These are phyloP conservation scores for Ophiostoma sp. DNA, from an alignment of 2,329 filamentous ascomycete species.

Conservation along the genomic window DNA sequence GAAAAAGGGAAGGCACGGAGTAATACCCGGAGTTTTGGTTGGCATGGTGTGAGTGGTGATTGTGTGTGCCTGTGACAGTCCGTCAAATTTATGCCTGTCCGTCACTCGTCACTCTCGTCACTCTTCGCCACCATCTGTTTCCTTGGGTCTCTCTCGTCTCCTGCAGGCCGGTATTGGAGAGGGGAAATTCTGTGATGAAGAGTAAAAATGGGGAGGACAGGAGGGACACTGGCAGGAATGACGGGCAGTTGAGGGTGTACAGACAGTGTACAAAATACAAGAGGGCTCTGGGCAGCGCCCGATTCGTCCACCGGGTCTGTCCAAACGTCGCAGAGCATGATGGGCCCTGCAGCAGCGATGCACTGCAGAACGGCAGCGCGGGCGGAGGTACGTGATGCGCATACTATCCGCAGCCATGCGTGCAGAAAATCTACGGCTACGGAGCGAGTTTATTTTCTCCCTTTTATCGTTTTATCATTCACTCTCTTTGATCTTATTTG, in stretches of 20 bases:
- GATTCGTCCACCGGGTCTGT: constrained; percentile 18
- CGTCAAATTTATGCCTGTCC: neutral
- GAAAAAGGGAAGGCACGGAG: neutral
- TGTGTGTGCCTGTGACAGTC: neutral
- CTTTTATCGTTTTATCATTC: neutral
- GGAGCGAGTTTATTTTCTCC: neutral
- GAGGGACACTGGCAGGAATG: constrained; percentile 8
- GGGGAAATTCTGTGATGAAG: neutral
- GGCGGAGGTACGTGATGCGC: neutral
- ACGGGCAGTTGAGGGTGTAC: neutral
- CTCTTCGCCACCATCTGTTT: neutral
- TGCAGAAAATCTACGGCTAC: neutral
- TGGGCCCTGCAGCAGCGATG: neutral
- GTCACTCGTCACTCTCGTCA: neutral
- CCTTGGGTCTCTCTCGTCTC: neutral
- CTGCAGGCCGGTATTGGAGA: neutral
- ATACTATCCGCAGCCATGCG: neutral
- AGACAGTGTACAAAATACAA: neutral
- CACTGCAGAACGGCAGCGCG: neutral
- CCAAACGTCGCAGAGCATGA: neutral
- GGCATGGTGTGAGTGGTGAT: neutral
- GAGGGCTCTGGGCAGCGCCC: constrained; percentile 10
- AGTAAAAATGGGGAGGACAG: neutral
- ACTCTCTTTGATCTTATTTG: neutral
- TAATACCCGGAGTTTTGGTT: neutral